Evolutionary conservation across 441 rosid genomes (phyloP), one percentile per base, ranked within the genome.

Genomic region (Erysimum cheiri): DNA sequence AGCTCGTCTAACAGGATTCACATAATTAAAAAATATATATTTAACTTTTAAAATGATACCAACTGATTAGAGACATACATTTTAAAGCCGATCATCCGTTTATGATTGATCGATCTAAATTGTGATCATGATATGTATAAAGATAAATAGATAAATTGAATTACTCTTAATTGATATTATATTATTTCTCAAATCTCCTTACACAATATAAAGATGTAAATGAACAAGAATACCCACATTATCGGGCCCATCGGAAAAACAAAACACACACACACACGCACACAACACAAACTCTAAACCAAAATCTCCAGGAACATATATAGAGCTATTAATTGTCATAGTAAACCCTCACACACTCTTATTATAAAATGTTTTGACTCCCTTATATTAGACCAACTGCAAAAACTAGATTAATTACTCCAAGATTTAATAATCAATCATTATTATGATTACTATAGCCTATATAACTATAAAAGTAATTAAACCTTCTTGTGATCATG

Each of bases 221-320:
- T 35, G 32, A 50, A 46, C 71, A 70, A 75, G 43, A 64, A 40
- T 39, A 69, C 61, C 74, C 75, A 75, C 65, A 75, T 70, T 64
- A 64, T 58, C 67, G 28, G 66, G 63, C 49, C 50, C 71, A 70
- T 58, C 56, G n/a, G 3, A 28, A 31, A 37, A 33, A 64, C 4
- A 22, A 50, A 1, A 31, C 0, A 39, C 14, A n/a, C n/a, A n/a
- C n/a, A n/a, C n/a, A n/a, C n/a, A n/a, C n/a, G n/a, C n/a, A n/a
- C n/a, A 61, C 37, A 56, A 75, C 56, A 40, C 29, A 75, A 57
- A 31, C 56, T 60, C 75, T 56, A 56, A 50, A 75, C 60, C 49
- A 76, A 70, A 59, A 70, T 70, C 71, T 74, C 69, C 69, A 67
- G 47, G 47, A 75, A 69, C 72, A 76, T 70, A 15, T 35, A 56